These are phyloP conservation scores for Saccharomycopsis malanga DNA, from an alignment of 805 yeast genomes.

Conservation along the genomic window DNA sequence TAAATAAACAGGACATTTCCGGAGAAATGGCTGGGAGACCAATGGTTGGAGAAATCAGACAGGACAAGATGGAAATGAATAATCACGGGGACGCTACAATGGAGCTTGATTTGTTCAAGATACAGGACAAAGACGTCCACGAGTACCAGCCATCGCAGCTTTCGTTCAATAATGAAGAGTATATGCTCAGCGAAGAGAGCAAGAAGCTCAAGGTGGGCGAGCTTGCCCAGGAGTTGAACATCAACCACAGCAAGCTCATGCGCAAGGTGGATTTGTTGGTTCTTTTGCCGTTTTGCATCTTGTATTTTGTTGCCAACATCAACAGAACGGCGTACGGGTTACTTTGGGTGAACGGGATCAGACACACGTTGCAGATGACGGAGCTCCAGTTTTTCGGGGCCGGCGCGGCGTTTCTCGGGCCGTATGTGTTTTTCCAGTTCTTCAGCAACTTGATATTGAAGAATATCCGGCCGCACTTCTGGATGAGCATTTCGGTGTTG, in stretches of 20 bases:
- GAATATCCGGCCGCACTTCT: conserved; percentile 35
- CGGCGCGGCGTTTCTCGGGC: conserved; percentile 12
- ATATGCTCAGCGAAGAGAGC: conserved; percentile 10
- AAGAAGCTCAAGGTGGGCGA: conserved; percentile 21
- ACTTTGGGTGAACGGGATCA: conserved; percentile 60
- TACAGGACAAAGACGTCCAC: neutral
- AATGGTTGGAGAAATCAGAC: too few species aligned
- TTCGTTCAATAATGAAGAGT: neutral
- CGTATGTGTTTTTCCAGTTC: conserved; percentile 18
- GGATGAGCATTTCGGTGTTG: conserved; percentile 35
- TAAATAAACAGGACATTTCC: too few species aligned
- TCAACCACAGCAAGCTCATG: conserved; percentile 48
- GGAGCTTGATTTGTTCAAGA: neutral
- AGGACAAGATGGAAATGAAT: too few species aligned
- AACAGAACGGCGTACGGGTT: conserved; percentile 71
- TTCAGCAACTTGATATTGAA: conserved; percentile 36
- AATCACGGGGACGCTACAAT: too few species aligned
- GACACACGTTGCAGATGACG: conserved; percentile 41
- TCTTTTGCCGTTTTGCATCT: conserved; percentile 60
- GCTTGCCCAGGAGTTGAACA: conserved; percentile 37
- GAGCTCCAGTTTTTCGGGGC: conserved; percentile 58
- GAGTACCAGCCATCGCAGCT: neutral
- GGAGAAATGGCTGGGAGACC: too few species aligned
- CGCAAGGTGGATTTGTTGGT: conserved; percentile 58
- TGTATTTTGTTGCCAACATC: conserved; percentile 62